These are phyloP conservation scores for Malus fusca DNA, from an alignment of 306 rosid genomes.

Conservation along the genomic window DNA sequence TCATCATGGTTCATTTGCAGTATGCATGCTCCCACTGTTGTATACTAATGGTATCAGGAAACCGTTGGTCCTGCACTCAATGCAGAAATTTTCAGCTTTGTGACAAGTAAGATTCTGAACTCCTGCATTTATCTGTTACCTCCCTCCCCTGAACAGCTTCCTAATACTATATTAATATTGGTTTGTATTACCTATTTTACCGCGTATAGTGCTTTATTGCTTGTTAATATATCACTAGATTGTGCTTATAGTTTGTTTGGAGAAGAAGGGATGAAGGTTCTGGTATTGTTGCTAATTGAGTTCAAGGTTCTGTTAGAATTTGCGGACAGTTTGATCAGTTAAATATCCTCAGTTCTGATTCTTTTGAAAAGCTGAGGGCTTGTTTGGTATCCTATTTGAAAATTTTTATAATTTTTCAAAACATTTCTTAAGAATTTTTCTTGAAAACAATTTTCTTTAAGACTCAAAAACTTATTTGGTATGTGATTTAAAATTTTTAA, in stretches of 20 bases:
- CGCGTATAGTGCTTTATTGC: neutral
- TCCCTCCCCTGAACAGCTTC: neutral
- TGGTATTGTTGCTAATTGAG: neutral
- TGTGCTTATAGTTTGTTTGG: neutral
- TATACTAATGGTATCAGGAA: slow-evolving; percentile 78
- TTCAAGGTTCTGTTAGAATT: neutral
- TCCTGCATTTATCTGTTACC: neutral
- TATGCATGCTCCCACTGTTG: slow-evolving; percentile 77
- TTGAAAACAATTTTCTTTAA: too few species aligned
- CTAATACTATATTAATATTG: neutral
- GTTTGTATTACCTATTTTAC: neutral
- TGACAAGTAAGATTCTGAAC: slow-evolving; percentile 56
- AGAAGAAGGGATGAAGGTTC: neutral
- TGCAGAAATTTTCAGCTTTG: slow-evolving; percentile 95
- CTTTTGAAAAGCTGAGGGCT: neutral
- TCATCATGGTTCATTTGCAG: slow-evolving; percentile 97
- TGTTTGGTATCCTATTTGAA: too few species aligned
- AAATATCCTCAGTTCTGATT: neutral
- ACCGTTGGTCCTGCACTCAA: slow-evolving; percentile 79
- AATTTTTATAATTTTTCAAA: too few species aligned
- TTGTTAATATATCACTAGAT: neutral
- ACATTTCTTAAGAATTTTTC: too few species aligned
- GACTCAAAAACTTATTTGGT: too few species aligned
- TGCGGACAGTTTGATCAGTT: neutral
- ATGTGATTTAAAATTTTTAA: too few species aligned